Percentiles rank a stretch among this genome's conserved stretches.
phyloP scores from a whole-genome alignment of 1,284 basidiomycete genomes.

The Farysia itapuensis region DNA sequence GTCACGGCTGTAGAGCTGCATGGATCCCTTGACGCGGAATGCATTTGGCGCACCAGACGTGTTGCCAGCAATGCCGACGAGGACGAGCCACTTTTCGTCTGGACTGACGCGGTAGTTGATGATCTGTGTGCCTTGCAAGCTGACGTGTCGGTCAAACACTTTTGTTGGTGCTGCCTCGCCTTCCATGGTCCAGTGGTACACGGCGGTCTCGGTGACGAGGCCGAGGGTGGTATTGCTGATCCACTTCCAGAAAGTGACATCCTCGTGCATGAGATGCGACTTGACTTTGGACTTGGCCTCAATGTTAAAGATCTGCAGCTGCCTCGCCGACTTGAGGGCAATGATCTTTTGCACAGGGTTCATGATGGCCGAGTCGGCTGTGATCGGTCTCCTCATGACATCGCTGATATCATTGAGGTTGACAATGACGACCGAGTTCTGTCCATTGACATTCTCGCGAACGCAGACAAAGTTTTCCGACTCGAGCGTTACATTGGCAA shows the following conservation, averaged over 20 bases:
- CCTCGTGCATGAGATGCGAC: slow-evolving; percentile 86
- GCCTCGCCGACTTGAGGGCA: slow-evolving; percentile 77
- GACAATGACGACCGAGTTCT: slow-evolving; percentile 57
- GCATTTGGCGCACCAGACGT: slow-evolving; percentile 70
- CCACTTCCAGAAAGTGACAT: slow-evolving; percentile 99
- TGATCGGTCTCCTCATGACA: slow-evolving; percentile 85
- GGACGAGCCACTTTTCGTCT: slow-evolving; percentile 96
- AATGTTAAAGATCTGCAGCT: slow-evolving; percentile 97
- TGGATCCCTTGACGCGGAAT: slow-evolving; percentile 65
- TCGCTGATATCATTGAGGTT: slow-evolving; percentile 56
- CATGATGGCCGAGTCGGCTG: slow-evolving; percentile 98
- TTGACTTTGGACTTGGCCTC: slow-evolving; percentile 95
- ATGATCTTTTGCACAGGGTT: slow-evolving; percentile 96
- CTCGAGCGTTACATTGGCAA: slow-evolving; percentile 93
- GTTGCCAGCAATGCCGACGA: slow-evolving; percentile 95
- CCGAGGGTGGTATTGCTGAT: slow-evolving; percentile 86
- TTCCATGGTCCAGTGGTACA: slow-evolving; percentile 87
- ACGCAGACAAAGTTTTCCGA: slow-evolving; percentile 96
- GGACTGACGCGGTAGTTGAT: slow-evolving; percentile 93
- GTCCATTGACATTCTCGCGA: slow-evolving; percentile 66
- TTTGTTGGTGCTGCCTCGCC: slow-evolving; percentile 76
- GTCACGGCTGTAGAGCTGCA: slow-evolving; percentile 90
- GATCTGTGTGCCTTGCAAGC: slow-evolving; percentile 91
- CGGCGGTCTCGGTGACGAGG: slow-evolving; percentile 90
- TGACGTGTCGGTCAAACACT: slow-evolving; percentile 93